Evolutionary conservation across 495 filamentous ascomycete species (phyloP).

Genomic region (Usnea hakonensis): DNA sequence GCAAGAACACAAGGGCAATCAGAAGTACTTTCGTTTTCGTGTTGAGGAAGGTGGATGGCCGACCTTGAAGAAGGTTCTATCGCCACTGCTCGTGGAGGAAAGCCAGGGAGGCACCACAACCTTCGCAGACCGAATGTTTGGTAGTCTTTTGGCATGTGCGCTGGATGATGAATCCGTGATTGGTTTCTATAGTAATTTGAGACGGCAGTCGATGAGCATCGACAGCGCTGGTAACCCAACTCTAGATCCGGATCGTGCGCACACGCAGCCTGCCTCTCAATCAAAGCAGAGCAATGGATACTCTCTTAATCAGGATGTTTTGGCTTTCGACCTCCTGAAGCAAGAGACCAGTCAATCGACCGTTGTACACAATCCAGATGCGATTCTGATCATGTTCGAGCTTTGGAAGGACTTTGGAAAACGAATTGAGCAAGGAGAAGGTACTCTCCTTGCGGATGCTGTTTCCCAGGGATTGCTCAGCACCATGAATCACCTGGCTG

Average conservation of each 20-base stretch:
- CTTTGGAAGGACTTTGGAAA: conserved; percentile 26
- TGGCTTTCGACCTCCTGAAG: conserved; percentile 27
- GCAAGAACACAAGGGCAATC: conserved; percentile 75
- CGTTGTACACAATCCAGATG: conserved; percentile 21
- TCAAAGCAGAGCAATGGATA: background rate
- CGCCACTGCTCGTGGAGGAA: conserved; percentile 51
- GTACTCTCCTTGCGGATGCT: background rate
- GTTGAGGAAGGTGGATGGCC: conserved; percentile 70
- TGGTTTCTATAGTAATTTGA: conserved; percentile 28
- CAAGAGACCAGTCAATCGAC: conserved; percentile 14
- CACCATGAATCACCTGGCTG: conserved; percentile 35
- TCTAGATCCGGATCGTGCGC: background rate
- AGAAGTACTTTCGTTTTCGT: conserved; percentile 69
- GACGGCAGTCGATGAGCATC: background rate
- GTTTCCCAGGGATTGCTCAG: conserved; percentile 1
- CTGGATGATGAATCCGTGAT: conserved; percentile 66
- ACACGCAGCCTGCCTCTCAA: background rate
- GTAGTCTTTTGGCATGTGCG: conserved; percentile 73
- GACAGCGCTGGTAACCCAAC: background rate
- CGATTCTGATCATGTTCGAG: conserved; percentile 19
- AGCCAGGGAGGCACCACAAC: conserved; percentile 49
- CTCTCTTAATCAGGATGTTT: background rate
- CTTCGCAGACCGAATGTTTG: conserved; percentile 65
- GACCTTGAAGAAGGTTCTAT: conserved; percentile 62
- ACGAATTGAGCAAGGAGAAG: conserved; percentile 27